These are phyloP conservation scores for Saposhnikovia divaricata DNA, from an alignment of 129 eudicot genomes.

Conservation along the genomic window DNA sequence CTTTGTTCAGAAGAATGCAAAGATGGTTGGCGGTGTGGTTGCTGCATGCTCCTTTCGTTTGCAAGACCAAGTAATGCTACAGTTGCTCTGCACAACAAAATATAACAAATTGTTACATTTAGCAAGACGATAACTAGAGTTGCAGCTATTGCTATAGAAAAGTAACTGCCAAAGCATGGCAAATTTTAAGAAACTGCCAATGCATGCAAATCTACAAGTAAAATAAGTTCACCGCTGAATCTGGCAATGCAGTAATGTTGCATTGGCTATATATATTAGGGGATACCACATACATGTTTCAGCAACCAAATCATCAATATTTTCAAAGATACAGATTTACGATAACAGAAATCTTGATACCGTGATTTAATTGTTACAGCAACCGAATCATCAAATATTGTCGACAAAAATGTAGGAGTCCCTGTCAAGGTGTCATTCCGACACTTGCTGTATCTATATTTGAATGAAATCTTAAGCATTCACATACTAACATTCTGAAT, in stretches of 20 bases:
- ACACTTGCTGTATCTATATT: not conserved
- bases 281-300: not conserved
- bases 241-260: not conserved
- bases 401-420: not conserved
- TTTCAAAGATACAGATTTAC: not conserved
- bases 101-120: not conserved
- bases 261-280: not conserved
- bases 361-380: not conserved
- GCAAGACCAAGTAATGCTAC: constrained; percentile 59
- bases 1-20: constrained; percentile 37
- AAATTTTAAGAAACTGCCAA: not conserved
- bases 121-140: not conserved
- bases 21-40: constrained; percentile 33
- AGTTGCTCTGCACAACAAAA: constrained; percentile 40
- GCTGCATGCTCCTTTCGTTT: constrained; percentile 34
- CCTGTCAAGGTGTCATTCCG: not conserved
- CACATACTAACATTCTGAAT: not conserved
- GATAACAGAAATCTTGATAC: not conserved
- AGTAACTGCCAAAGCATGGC: not conserved
- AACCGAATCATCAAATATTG: not conserved
- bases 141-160: not conserved
- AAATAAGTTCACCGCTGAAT: not conserved
- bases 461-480: not conserved
- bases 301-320: not conserved
- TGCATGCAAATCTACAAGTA: not conserved